Conservation (phyloP, 2,329 filamentous ascomycete species). For the Fusarium compactum region DNA sequence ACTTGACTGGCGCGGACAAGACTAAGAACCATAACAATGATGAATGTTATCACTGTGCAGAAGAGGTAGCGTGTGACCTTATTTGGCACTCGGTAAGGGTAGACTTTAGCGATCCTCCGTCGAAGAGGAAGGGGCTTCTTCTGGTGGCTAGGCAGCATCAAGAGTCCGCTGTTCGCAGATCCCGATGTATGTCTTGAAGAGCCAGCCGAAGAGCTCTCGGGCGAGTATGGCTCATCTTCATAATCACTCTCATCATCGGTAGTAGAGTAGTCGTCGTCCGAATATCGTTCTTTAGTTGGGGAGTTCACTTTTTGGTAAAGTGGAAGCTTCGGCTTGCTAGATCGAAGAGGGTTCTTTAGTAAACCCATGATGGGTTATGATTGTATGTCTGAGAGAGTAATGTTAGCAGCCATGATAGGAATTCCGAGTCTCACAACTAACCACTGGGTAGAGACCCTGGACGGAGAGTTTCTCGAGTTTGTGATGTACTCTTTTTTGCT, state of each 20-base stretch:
- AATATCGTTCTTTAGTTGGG: conserved; percentile 63
- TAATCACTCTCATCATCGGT: conserved; percentile 62
- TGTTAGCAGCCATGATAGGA: conserved; percentile 22
- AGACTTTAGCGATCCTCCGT: conserved; percentile 44
- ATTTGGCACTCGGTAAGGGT: conserved; percentile 74
- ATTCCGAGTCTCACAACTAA: conserved; percentile 17
- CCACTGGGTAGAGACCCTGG: conserved; percentile 23
- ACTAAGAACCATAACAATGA: conserved; percentile 81
- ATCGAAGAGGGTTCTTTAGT: conserved; percentile 61
- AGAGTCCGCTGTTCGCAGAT: conserved; percentile 56
- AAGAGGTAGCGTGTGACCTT: conserved; percentile 84
- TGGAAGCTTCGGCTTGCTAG: conserved; percentile 62
- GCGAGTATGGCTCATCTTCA: conserved; percentile 58
- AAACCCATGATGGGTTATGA: conserved; percentile 60
- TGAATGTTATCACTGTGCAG: conserved; percentile 73
- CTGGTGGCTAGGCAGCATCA: conserved; percentile 59
- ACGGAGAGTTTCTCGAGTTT: conserved; percentile 20
- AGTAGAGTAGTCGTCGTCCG: conserved; percentile 62
- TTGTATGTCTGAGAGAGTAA: conserved; percentile 15
- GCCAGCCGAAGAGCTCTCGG: conserved; percentile 58
- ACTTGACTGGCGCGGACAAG: conserved; percentile 79
- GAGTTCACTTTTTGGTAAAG: conserved; percentile 61
- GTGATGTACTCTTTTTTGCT: background rate
- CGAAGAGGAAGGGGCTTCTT: conserved; percentile 35
- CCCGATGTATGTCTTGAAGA: conserved; percentile 68